phyloP scores from a whole-genome alignment of 1,284 basidiomycete genomes.

The Sporisorium graminicola region DNA sequence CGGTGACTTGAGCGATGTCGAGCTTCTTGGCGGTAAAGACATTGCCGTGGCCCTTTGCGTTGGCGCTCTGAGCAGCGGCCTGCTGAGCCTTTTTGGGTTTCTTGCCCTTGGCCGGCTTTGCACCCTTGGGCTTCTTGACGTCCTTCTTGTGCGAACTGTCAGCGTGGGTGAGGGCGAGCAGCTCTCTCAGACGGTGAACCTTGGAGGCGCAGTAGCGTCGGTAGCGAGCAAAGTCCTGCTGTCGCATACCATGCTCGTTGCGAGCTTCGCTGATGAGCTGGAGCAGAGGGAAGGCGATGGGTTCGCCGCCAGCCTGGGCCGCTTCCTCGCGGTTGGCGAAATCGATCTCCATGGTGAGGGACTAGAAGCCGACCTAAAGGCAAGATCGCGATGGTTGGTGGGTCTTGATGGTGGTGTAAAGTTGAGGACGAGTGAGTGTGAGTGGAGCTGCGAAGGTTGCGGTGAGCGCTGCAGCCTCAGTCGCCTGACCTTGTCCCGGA shows the following conservation, averaged over 20 bases:
- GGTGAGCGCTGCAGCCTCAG: slow-evolving; percentile 5
- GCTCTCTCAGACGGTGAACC: slow-evolving; percentile 85
- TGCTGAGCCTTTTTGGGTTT: slow-evolving; percentile 54
- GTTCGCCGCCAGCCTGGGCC: slow-evolving; percentile 21
- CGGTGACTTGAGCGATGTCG: slow-evolving; percentile 49
- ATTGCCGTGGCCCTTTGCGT: slow-evolving; percentile 79
- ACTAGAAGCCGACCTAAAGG: not conserved
- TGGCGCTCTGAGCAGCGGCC: slow-evolving; percentile 56
- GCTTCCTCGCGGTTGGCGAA: slow-evolving; percentile 31
- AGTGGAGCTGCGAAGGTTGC: not conserved
- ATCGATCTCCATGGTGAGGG: slow-evolving; percentile 39
- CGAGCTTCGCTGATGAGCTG: slow-evolving; percentile 88
- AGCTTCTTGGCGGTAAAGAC: slow-evolving; percentile 76
- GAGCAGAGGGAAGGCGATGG: slow-evolving; percentile 74
- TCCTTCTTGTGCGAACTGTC: slow-evolving; percentile 42
- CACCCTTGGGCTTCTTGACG: slow-evolving; percentile 32
- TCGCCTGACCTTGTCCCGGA: slow-evolving; percentile 26
- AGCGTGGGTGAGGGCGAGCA: slow-evolving; percentile 83
- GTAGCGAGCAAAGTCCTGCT: slow-evolving; percentile 87
- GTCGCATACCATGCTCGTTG: slow-evolving; percentile 88
- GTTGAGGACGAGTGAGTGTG: not conserved
- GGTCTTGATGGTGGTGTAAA: not conserved
- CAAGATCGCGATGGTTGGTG: not conserved
- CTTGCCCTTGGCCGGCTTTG: slow-evolving; percentile 46
- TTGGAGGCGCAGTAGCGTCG: slow-evolving; percentile 89